These are phyloP conservation scores for Taphrina communis DNA, from an alignment of 1,139 yeast genomes.

Conservation along the genomic window DNA sequence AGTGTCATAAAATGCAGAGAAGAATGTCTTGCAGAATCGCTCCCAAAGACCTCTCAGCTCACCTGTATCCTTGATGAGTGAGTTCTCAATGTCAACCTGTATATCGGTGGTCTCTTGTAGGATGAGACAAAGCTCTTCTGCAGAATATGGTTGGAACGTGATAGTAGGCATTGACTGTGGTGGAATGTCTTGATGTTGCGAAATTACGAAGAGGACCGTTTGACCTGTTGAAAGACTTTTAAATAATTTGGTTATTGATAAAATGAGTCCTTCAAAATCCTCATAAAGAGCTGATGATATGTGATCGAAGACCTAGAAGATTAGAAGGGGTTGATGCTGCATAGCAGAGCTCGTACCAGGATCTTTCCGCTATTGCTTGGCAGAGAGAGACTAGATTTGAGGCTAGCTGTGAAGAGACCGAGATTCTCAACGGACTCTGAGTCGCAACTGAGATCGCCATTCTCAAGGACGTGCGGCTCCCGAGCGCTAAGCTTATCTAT, in stretches of 20 bases:
- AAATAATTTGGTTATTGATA: not conserved
- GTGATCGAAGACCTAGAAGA: constrained; percentile 23
- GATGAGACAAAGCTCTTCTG: constrained; percentile 14
- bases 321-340: not conserved
- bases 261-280: constrained; percentile 16
- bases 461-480: not conserved
- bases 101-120: constrained; percentile 10
- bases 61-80: not conserved
- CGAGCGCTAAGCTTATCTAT: constrained; percentile 11
- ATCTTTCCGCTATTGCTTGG: not conserved
- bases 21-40: constrained; percentile 21
- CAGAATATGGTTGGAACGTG: constrained; percentile 7
- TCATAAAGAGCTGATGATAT: constrained; percentile 7
- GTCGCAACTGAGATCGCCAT: constrained; percentile 2
- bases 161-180: constrained; percentile 14
- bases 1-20: constrained; percentile 18
- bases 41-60: constrained; percentile 23
- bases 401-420: constrained; percentile 2
- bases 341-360: not conserved
- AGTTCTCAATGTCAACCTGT: not conserved
- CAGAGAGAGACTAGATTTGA: not conserved
- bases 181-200: constrained; percentile 18
- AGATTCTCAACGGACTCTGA: constrained; percentile 13
- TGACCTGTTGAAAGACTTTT: not conserved
- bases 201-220: constrained; percentile 23